Conservation (phyloP, 495 filamentous ascomycete species). For the Cladorrhinum samala region DNA sequence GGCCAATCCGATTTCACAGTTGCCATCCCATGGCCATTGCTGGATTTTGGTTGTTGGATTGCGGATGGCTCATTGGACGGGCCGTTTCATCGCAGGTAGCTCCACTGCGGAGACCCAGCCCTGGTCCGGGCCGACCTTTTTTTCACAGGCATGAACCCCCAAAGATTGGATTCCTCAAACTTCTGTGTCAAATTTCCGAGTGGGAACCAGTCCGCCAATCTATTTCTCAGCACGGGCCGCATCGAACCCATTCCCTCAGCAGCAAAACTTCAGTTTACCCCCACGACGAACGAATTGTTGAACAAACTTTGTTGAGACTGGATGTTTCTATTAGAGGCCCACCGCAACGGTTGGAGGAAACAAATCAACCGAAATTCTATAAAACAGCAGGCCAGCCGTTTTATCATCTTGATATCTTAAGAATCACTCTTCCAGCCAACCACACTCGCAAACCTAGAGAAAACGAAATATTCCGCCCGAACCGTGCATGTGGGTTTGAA, state of each 20-base stretch:
- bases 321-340: background rate
- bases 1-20: no score
- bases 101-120: background rate
- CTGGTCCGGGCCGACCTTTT: background rate
- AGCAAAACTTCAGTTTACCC: no score
- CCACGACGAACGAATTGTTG: background rate
- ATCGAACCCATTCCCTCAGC: constrained; percentile 1
- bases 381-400: no score
- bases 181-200: constrained; percentile 14
- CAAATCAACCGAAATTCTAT: no score
- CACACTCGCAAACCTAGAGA: no score
- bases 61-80: background rate
- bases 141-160: constrained; percentile 6
- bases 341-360: background rate
- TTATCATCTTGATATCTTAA: no score
- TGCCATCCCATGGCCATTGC: no score
- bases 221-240: background rate
- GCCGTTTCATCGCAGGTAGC: background rate
- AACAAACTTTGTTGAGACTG: background rate
- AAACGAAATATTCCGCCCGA: no score
- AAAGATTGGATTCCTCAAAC: background rate
- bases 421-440: no score
- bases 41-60: no score
- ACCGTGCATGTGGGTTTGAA: no score
- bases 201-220: background rate